Conservation (phyloP, 305 asterid genomes). For the Solanum aculeatissimum region DNA sequence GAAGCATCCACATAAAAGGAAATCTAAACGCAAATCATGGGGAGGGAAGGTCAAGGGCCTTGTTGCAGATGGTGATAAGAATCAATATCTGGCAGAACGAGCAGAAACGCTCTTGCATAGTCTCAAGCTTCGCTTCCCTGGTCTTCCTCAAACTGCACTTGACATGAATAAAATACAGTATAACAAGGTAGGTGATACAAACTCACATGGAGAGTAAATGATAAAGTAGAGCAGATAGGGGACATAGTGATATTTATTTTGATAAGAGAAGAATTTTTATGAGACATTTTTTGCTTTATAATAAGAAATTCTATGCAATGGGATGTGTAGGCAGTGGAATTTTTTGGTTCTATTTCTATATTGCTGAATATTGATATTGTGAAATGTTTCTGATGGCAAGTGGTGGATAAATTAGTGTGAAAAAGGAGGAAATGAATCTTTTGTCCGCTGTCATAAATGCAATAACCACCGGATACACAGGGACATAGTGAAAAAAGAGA, state of each 20-base stretch:
- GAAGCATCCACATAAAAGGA: constrained; percentile 39
- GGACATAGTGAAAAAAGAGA: no score
- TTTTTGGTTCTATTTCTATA: not conserved
- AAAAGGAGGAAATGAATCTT: not conserved
- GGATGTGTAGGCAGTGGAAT: not conserved
- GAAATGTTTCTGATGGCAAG: not conserved
- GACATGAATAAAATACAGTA: constrained; percentile 93
- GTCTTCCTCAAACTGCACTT: constrained; percentile 91
- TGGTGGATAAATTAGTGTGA: not conserved
- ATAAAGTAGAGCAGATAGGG: not conserved
- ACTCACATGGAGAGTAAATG: not conserved
- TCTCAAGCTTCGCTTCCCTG: constrained; percentile 73
- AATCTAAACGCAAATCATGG: constrained; percentile 58
- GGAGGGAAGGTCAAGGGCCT: constrained; percentile 81
- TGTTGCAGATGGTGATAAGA: constrained; percentile 59
- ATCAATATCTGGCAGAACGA: constrained; percentile 49
- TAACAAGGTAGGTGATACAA: constrained; percentile 52
- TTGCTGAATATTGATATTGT: not conserved
- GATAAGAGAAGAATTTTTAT: not conserved
- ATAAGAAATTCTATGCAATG: not conserved
- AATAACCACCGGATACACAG: not conserved
- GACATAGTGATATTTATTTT: not conserved
- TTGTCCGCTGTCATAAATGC: not conserved
- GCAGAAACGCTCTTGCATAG: constrained; percentile 70
- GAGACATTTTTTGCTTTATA: not conserved